These are phyloP conservation scores for Pythium folliculosum DNA, from an alignment of 352 stramenopile genomes.

Conservation along the genomic window DNA sequence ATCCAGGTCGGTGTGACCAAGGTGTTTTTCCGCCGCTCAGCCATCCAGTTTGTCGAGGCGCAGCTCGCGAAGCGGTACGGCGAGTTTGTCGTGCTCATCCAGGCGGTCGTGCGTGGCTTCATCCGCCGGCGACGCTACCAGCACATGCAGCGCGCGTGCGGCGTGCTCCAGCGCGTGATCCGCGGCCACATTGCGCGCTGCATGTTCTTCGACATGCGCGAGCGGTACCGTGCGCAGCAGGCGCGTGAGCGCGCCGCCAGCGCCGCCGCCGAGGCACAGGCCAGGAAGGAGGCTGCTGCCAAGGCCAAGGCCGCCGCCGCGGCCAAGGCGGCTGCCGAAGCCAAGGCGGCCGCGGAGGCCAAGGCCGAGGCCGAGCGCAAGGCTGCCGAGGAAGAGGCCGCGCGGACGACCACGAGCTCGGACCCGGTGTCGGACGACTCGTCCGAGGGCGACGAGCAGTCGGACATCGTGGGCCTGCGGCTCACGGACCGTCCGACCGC, in stretches of 20 bases:
- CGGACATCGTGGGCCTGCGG: conserved; percentile 4
- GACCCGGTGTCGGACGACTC: conserved; percentile 76
- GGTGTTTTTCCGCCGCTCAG: conserved; percentile 83
- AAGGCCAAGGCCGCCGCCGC: conserved; percentile 5
- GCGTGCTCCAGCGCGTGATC: conserved; percentile 58
- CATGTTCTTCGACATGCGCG: conserved; percentile 52
- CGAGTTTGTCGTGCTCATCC: conserved; percentile 87
- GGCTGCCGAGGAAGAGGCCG: conserved; percentile 35
- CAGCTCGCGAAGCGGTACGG: conserved; percentile 85
- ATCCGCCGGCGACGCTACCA: conserved; percentile 52
- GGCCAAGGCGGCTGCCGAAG: conserved; percentile 16
- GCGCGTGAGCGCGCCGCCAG: conserved; percentile 42
- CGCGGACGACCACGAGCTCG: conserved; percentile 51
- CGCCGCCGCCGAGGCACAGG: conserved; percentile 17
- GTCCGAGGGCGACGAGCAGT: conserved; percentile 46
- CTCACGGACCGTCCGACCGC: conserved; percentile 25
- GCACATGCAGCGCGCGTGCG: conserved; percentile 44
- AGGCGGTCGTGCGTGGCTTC: conserved; percentile 64
- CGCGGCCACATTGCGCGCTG: conserved; percentile 69
- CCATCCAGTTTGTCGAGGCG: conserved; percentile 86
- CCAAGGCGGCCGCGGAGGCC: conserved; percentile 19
- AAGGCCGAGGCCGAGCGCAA: conserved; percentile 27
- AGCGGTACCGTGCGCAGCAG: conserved; percentile 50
- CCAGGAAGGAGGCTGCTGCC: conserved; percentile 17
- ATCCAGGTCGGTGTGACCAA: conserved; percentile 82